phyloP scores from a whole-genome alignment of 306 rosid species.

The Malus sieversii region DNA sequence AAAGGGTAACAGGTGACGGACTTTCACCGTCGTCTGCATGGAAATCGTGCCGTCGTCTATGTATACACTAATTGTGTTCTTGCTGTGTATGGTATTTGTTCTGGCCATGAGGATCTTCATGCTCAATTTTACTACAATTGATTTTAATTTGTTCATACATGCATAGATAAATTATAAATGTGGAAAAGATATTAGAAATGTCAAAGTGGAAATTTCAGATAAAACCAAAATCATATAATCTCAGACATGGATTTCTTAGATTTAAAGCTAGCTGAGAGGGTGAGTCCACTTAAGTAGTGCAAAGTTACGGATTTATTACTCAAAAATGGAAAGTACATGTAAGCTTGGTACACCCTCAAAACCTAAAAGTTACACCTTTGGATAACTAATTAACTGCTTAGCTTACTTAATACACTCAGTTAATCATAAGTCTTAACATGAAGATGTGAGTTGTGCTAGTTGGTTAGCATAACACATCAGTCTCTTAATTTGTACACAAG shows the following conservation, averaged over 20 bases:
- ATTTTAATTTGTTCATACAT: background rate
- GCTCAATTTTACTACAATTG: background rate
- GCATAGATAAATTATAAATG: background rate
- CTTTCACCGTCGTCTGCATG: background rate
- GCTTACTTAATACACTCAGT: background rate
- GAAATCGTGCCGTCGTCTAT: background rate
- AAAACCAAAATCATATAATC: background rate
- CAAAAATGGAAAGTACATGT: slow-evolving; percentile 3
- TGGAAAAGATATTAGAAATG: background rate
- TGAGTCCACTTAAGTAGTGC: background rate
- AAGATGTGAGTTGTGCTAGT: background rate
- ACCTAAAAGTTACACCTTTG: slow-evolving; percentile 4
- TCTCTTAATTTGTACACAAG: background rate
- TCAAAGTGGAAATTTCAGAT: background rate
- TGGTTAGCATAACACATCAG: background rate
- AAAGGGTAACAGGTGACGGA: background rate
- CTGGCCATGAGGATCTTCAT: background rate
- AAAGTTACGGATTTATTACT: background rate
- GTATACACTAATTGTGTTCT: background rate
- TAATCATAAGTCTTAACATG: background rate
- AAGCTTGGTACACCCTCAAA: slow-evolving; percentile 20
- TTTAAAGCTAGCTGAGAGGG: background rate
- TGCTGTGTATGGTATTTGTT: background rate
- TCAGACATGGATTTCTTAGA: background rate
- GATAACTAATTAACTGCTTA: background rate